Conservation (phyloP, 2,329 filamentous ascomycete species). For the Trichoderma guizhouense region DNA sequence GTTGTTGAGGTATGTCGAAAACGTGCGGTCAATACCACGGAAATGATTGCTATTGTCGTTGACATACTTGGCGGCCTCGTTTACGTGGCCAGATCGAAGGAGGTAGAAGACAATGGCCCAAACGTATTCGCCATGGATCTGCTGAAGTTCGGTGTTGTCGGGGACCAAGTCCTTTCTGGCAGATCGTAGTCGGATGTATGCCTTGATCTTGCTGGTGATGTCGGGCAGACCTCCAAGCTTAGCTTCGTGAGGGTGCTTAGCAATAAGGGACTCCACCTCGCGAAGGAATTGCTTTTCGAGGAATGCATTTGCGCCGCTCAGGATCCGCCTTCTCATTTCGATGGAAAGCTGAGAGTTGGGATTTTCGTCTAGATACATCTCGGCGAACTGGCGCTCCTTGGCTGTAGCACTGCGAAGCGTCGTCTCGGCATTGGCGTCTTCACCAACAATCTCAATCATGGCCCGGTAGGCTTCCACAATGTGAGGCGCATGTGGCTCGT, state of each 20-base stretch:
- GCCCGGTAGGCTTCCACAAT: constrained; percentile 80
- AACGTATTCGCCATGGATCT: constrained; percentile 76
- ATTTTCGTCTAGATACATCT: constrained; percentile 73
- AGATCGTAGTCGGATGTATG: constrained; percentile 80
- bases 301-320: constrained; percentile 74
- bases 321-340: constrained; percentile 71
- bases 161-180: constrained; percentile 79
- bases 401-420: constrained; percentile 61
- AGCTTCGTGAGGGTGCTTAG: constrained; percentile 82
- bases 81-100: constrained; percentile 76
- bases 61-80: constrained; percentile 84
- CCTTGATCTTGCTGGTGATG: constrained; percentile 84
- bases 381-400: constrained; percentile 71
- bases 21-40: constrained; percentile 85
- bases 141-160: constrained; percentile 76
- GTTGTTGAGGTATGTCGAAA: constrained; percentile 80
- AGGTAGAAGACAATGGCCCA: constrained; percentile 96
- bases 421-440: constrained; percentile 60
- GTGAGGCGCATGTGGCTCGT: constrained; percentile 68
- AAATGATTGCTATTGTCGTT: constrained; percentile 76
- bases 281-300: constrained; percentile 78
- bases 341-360: constrained; percentile 61
- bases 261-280: constrained; percentile 73
- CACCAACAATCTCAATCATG: constrained; percentile 73
- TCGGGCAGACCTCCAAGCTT: constrained; percentile 86